Evolutionary conservation across 331 rosid genomes (phyloP), one percentile per base, ranked within the genome.

Genomic region (Acacia concinna): DNA sequence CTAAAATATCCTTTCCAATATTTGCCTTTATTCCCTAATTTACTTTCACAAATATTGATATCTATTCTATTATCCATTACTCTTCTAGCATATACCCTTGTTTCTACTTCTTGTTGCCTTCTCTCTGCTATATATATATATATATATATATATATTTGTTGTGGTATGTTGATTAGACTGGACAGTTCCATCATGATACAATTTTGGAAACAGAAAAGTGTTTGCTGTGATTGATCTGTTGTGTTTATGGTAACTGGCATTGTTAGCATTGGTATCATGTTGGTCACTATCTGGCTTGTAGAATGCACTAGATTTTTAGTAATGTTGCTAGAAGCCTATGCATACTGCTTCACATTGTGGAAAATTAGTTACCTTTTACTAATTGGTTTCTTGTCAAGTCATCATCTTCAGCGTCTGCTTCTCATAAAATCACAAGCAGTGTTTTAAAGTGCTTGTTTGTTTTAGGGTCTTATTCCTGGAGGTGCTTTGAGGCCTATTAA

Each of bases 381-480:
- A 37, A 40, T 25, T 23, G 59, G 38, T 52, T 73, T 46, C 71
- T 41, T 63, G 30, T 20, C 0, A 62, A 20, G 52, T 7, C 43
- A 30, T 49, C 56, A 7, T 14, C 52, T 34, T 64, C 64, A 75
- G 70, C 13, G 34, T 11, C 27, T 59, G 35, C 34, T 59, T 27
- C 35, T 27, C 13, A 59, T 35, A 59, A 23, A 56, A 56, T 23
- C 63, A 56, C 15, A 4, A 0, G 4, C 35, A 12, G 38, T 60
- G 81, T 60, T 62, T 78, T 69, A 44, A 35, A 79, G 54, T 79
- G 79, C 86, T 62, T 79, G 75, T 79, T 60, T 71, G 73, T 78
- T 81, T 37, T 73, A 96, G 99, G 98, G 99, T 72, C 95, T 91
- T 75, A 81, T 96, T 81, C 99, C 99, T 75, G 97, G 99, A 68